Conservation (phyloP, 306 rosid species). For the Cicer pinnatifidum region DNA sequence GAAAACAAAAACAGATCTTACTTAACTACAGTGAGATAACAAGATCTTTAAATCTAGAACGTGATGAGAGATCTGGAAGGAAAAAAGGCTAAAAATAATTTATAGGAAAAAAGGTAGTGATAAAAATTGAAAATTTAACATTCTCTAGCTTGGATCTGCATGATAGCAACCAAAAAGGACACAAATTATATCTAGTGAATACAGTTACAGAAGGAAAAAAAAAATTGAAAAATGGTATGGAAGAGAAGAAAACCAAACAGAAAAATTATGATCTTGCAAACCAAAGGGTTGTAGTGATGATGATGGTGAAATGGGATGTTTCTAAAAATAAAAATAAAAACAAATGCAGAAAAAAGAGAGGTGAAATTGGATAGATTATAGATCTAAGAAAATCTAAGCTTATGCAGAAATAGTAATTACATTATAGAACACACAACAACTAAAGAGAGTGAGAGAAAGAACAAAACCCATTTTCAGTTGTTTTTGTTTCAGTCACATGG, state of each 20-base stretch:
- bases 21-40: slow-evolving; percentile 1
- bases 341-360: neutral
- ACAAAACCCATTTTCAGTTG: slow-evolving; percentile 22
- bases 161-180: neutral
- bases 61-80: slow-evolving; percentile 31
- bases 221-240: slow-evolving; percentile 16
- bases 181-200: slow-evolving; percentile 12
- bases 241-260: slow-evolving; percentile 29
- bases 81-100: neutral
- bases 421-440: slow-evolving; percentile 6
- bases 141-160: slow-evolving; percentile 51
- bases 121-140: slow-evolving; percentile 29
- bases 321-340: neutral
- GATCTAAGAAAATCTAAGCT: slow-evolving; percentile 60
- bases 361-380: slow-evolving; percentile 48
- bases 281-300: slow-evolving; percentile 28
- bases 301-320: slow-evolving; percentile 23
- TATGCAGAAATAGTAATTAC: slow-evolving; percentile 45
- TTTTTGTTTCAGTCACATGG: slow-evolving; percentile 41
- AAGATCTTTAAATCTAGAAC: slow-evolving; percentile 42
- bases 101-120: slow-evolving; percentile 9
- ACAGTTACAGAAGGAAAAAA: neutral
- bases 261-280: slow-evolving; percentile 44
- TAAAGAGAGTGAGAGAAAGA: slow-evolving; percentile 23
- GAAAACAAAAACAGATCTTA: slow-evolving; percentile 43